Conservation (phyloP, 345 rosid genomes). For the Adansonia digitata region DNA sequence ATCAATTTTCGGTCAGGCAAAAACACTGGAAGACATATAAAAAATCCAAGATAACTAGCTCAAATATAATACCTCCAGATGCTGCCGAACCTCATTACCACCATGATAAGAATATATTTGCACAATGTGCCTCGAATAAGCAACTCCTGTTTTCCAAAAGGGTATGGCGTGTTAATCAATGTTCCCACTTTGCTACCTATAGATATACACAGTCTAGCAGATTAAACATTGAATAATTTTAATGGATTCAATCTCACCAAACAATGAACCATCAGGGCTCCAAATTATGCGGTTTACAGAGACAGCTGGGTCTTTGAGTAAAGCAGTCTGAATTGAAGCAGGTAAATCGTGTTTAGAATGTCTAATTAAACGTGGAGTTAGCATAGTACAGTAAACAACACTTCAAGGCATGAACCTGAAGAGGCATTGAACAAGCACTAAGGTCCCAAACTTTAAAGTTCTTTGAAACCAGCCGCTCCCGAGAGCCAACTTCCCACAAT, state of each 20-base stretch:
- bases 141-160: slow-evolving; percentile 59
- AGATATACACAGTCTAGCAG: neutral
- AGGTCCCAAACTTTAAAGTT: slow-evolving; percentile 95
- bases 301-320: slow-evolving; percentile 74
- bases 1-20: slow-evolving; percentile 9
- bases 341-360: slow-evolving; percentile 10
- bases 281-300: slow-evolving; percentile 92
- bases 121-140: slow-evolving; percentile 83
- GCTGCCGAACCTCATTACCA: no score
- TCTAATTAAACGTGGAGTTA: neutral
- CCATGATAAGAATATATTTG: slow-evolving; percentile 81
- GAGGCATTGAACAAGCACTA: slow-evolving; percentile 65
- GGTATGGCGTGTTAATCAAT: slow-evolving; percentile 12
- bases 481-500: slow-evolving; percentile 89
- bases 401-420: slow-evolving; percentile 79
- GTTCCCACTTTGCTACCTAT: slow-evolving; percentile 10
- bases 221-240: slow-evolving; percentile 10
- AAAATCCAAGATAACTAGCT: neutral
- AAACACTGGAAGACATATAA: no score
- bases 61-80: slow-evolving; percentile 58
- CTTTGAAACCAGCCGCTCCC: slow-evolving; percentile 64
- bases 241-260: slow-evolving; percentile 54
- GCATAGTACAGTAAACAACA: slow-evolving; percentile 2
- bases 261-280: slow-evolving; percentile 88
- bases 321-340: slow-evolving; percentile 54